Evolutionary conservation across 768 basidiomycete genomes (phyloP).

Genomic region (Phanerodontia chrysosporium): DNA sequence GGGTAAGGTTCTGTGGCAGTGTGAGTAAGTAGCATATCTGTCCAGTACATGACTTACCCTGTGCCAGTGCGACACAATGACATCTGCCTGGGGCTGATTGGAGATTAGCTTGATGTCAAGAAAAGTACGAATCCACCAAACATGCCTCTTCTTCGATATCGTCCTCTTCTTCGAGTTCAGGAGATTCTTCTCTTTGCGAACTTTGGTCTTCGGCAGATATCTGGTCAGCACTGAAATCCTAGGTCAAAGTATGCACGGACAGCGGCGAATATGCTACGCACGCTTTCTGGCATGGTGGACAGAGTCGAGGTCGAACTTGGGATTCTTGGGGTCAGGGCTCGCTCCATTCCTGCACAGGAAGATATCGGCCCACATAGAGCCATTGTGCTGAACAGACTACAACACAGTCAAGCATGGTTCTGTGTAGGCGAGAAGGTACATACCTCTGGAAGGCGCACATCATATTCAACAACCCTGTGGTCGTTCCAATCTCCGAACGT

Average conservation of each 20-base stretch:
- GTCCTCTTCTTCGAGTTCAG: slow-evolving; percentile 40
- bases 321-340: slow-evolving; percentile 57
- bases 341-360: slow-evolving; percentile 65
- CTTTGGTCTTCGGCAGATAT: slow-evolving; percentile 69
- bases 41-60: slow-evolving; percentile 40
- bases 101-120: not conserved
- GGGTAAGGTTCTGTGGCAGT: slow-evolving; percentile 67
- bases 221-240: slow-evolving; percentile 68
- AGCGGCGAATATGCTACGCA: slow-evolving; percentile 31
- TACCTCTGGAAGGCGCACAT: slow-evolving; percentile 69
- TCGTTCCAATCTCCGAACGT: slow-evolving; percentile 77
- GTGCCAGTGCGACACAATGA: slow-evolving; percentile 84
- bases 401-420: not conserved
- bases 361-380: slow-evolving; percentile 79
- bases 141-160: slow-evolving; percentile 42
- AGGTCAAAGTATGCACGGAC: not conserved
- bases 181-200: slow-evolving; percentile 81
- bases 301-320: slow-evolving; percentile 46
- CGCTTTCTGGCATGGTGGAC: slow-evolving; percentile 75
- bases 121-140: not conserved
- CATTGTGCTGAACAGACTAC: slow-evolving; percentile 75
- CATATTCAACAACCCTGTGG: slow-evolving; percentile 46
- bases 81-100: slow-evolving; percentile 37
- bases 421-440: slow-evolving; percentile 15
- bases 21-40: slow-evolving; percentile 6